phyloP scores from a whole-genome alignment of 73 alveolate genomes.

The Paramecium bursaria region DNA sequence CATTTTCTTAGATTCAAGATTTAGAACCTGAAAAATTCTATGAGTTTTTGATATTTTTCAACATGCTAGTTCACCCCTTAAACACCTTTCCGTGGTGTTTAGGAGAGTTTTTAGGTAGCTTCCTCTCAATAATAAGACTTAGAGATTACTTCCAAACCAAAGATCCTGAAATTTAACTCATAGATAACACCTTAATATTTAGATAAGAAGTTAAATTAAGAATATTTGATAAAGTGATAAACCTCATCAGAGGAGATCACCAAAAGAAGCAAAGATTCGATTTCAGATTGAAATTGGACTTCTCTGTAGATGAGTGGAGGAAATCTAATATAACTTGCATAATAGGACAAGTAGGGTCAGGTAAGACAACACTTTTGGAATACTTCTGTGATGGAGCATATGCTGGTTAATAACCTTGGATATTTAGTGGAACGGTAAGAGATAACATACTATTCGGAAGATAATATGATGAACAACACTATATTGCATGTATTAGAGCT shows the following conservation, averaged over 20 bases:
- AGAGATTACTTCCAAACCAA: slow-evolving; percentile 1
- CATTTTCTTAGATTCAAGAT: slow-evolving; percentile 15
- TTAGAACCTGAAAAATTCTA: slow-evolving; percentile 29
- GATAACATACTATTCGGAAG: slow-evolving; percentile 58
- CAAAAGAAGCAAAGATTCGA: slow-evolving; percentile 1
- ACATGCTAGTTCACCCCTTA: slow-evolving; percentile 7
- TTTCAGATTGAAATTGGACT: not conserved
- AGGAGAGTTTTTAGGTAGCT: slow-evolving; percentile 59
- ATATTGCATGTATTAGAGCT: not conserved
- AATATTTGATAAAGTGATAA: slow-evolving; percentile 42
- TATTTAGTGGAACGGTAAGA: slow-evolving; percentile 51
- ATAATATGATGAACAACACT: slow-evolving; percentile 9
- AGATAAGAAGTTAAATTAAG: not conserved
- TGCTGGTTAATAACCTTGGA: slow-evolving; percentile 57
- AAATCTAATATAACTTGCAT: slow-evolving; percentile 40
- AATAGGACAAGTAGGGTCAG: slow-evolving; percentile 51
- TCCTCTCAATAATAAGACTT: slow-evolving; percentile 9
- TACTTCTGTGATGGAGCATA: slow-evolving; percentile 57
- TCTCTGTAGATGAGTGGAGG: no score
- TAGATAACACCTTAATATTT: not conserved
- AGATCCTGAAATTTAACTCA: slow-evolving; percentile 9
- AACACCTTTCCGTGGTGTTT: slow-evolving; percentile 57
- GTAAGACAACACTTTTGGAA: slow-evolving; percentile 7
- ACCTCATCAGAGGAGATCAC: not conserved
- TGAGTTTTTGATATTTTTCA: slow-evolving; percentile 28